Evolutionary conservation across 2,329 filamentous ascomycete species (phyloP).

Genomic region (Scedosporium aurantiacum): DNA sequence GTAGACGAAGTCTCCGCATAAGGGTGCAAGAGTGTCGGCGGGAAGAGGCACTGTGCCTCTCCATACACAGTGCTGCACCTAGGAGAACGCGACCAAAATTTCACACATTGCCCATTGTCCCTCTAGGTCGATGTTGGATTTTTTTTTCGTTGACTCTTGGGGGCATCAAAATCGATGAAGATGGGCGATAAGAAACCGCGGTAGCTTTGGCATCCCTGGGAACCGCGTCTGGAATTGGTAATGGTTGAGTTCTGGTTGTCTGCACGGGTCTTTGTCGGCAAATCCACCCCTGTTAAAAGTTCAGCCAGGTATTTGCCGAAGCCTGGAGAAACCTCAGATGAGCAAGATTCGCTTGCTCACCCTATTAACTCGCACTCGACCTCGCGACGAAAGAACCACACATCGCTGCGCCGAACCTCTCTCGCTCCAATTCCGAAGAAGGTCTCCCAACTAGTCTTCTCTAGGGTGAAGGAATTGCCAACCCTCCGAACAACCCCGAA

Average conservation of each 20-base stretch:
- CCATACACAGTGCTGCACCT: background rate
- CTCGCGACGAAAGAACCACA: background rate
- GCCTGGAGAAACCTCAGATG: conserved; percentile 4
- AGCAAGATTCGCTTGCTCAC: conserved; percentile 2
- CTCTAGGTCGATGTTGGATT: background rate
- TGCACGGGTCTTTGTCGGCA: conserved; percentile 4
- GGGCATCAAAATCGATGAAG: too few relatives aligned
- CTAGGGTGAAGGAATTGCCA: background rate
- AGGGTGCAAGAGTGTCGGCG: background rate
- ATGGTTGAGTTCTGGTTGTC: background rate
- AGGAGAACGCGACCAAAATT: background rate
- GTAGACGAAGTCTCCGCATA: background rate
- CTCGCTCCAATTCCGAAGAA: background rate
- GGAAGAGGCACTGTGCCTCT: background rate
- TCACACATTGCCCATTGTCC: background rate
- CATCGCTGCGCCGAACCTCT: background rate
- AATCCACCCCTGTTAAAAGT: background rate
- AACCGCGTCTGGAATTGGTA: background rate
- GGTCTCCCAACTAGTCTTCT: background rate
- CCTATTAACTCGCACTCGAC: background rate
- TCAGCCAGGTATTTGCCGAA: conserved; percentile 1
- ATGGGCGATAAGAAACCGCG: too few relatives aligned
- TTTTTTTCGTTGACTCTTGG: too few relatives aligned
- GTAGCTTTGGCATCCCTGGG: background rate
- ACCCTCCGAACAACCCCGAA: background rate